Conservation (phyloP, 768 basidiomycete species). For the Leucogyrophana mollusca region DNA sequence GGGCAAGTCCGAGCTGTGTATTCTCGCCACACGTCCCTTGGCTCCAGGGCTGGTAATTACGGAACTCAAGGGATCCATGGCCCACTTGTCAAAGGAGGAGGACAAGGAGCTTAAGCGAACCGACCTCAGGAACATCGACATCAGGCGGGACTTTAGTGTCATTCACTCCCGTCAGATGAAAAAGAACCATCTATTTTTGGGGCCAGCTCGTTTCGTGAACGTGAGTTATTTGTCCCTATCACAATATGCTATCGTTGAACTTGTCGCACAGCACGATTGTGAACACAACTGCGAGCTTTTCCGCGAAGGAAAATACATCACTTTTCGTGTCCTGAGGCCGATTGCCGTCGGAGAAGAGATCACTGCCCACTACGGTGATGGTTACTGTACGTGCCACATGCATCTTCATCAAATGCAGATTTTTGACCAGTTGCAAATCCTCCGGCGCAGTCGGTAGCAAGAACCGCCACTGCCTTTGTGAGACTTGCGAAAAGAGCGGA, state of each 20-base stretch:
- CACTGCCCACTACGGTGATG: slow-evolving; percentile 88
- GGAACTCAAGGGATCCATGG: slow-evolving; percentile 91
- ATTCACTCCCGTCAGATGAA: slow-evolving; percentile 91
- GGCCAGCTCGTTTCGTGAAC: slow-evolving; percentile 90
- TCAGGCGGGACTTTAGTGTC: slow-evolving; percentile 86
- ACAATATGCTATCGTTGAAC: slow-evolving; percentile 14
- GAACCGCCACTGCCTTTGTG: slow-evolving; percentile 79
- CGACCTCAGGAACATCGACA: slow-evolving; percentile 64
- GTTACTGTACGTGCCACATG: slow-evolving; percentile 67
- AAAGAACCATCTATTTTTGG: slow-evolving; percentile 88
- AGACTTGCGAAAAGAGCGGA: slow-evolving; percentile 78
- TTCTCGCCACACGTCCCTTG: slow-evolving; percentile 75
- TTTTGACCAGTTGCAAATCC: slow-evolving; percentile 31
- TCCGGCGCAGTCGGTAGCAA: slow-evolving; percentile 54
- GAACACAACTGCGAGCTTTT: slow-evolving; percentile 88
- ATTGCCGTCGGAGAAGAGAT: slow-evolving; percentile 84
- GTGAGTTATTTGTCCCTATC: slow-evolving; percentile 45
- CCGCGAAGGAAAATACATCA: slow-evolving; percentile 86
- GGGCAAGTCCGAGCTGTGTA: slow-evolving; percentile 87
- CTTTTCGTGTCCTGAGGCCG: slow-evolving; percentile 77
- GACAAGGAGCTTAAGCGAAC: slow-evolving; percentile 85
- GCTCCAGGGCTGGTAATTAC: slow-evolving; percentile 69
- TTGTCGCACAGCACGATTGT: slow-evolving; percentile 72
- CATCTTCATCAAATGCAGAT: slow-evolving; percentile 17
- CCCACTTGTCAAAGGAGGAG: slow-evolving; percentile 81